These are phyloP conservation scores for Botrytis galanthina DNA, from an alignment of 2,329 filamentous ascomycete species.

Conservation along the genomic window DNA sequence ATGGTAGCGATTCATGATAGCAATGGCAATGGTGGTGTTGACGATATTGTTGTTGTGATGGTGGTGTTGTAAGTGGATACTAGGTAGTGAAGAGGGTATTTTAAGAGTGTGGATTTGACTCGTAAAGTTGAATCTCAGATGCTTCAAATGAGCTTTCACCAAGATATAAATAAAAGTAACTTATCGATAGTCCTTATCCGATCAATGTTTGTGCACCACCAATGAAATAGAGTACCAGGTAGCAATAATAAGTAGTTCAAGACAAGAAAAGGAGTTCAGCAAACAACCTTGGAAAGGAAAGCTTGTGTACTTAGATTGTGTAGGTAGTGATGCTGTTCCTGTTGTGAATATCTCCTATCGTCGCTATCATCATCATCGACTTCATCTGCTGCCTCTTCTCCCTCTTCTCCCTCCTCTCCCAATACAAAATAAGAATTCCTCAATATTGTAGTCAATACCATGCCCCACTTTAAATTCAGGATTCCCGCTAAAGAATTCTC, in stretches of 20 bases:
- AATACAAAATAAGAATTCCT: not conserved
- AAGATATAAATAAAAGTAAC: not conserved
- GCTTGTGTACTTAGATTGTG: not conserved
- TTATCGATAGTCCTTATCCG: not conserved
- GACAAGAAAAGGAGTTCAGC: conserved; percentile 1
- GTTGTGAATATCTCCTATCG: not conserved
- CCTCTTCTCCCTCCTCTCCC: not conserved
- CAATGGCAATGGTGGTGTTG: not conserved
- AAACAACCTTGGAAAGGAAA: not conserved
- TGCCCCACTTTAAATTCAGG: not conserved
- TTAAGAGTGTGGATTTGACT: not conserved
- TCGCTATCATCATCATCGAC: not conserved
- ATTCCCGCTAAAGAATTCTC: conserved; percentile 16
- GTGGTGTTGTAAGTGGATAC: not conserved
- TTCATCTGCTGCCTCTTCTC: not conserved
- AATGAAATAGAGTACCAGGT: not conserved
- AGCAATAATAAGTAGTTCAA: not conserved
- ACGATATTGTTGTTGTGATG: not conserved
- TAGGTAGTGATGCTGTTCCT: not conserved
- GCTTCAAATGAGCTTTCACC: not conserved
- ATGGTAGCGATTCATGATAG: conserved; percentile 50
- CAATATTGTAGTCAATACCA: not conserved
- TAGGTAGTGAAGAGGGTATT: not conserved
- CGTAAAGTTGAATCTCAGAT: too few species aligned
- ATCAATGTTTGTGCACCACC: not conserved